Evolutionary conservation across 139 green algal genomes (phyloP).

Genomic region (Micractinium sp.): DNA sequence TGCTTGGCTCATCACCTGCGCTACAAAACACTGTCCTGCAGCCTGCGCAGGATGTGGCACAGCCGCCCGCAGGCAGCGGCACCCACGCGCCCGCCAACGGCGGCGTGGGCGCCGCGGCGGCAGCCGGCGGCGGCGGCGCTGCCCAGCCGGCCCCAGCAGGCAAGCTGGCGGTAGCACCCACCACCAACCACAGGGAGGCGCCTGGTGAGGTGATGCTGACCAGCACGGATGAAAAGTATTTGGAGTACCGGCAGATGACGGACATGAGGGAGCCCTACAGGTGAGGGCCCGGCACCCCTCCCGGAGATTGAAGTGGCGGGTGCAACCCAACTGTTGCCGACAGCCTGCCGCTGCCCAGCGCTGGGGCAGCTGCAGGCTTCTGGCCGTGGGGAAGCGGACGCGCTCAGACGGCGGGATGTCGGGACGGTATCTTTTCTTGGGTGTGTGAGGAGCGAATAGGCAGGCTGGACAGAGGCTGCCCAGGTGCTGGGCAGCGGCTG

Average conservation of each 20-base stretch:
- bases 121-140: neutral
- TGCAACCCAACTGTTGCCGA: no score
- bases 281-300: slow-evolving; percentile 25
- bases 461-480: neutral
- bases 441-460: no score
- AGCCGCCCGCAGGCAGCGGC: neutral
- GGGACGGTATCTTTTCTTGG: no score
- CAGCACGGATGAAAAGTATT: slow-evolving; percentile 52
- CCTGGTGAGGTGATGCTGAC: slow-evolving; percentile 17
- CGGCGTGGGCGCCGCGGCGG: neutral
- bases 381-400: no score
- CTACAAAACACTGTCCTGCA: neutral
- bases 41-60: neutral
- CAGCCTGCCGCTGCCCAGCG: no score
- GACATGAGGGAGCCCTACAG: slow-evolving; percentile 75
- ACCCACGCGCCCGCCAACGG: neutral
- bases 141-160: neutral
- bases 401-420: no score
- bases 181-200: neutral
- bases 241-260: slow-evolving; percentile 54
- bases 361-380: no score
- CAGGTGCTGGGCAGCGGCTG: neutral
- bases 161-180: neutral
- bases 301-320: no score
- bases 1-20: no score